Evolutionary conservation across 352 stramenopile species (phyloP), one percentile per base, ranked within the genome.

Genomic region (Globisporangium orthogonon): DNA sequence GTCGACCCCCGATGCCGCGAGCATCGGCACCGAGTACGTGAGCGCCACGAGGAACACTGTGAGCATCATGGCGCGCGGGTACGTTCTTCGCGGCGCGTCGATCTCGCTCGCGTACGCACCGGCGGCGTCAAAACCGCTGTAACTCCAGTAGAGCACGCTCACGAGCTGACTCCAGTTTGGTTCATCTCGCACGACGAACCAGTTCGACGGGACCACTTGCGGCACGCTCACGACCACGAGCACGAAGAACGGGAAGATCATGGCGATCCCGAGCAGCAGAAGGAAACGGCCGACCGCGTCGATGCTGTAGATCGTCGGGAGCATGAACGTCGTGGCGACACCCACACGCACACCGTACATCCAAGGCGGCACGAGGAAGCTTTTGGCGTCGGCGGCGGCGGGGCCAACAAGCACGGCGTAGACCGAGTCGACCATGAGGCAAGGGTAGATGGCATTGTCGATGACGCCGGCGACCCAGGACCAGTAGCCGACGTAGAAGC

Each of bases 391-490:
- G 13, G 40, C 10, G 3, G 17, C 40, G 13, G 40, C 40, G 17
- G 40, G 40, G 40, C 40, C 40, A 5, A 15, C 40, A 14, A 88
- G 54, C 35, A 79, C 61, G 14, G 80, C 80, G 61, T 87, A 78
- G 10, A 54, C 56, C 18, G 76, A 72, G 13, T 93, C 83, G 43
- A 91, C 83, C 41, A 90, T 87, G 2, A 95, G 64, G 56, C 81
- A 87, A 5, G 85, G 85, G 54, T 93, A 94, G 68, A 92, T 90
- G 45, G 83, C 79, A 40, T 89, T 92, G 67, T 93, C 84, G 57
- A 93, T 92, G 53, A 93, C 78, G 28, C 76, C 80, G 5, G 74
- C 71, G 30, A 86, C 77, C 85, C 85, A 95, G 50, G 73, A 90
- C 86, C 83, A 94, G 52, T 73, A 94, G 43, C 82, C 83, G 37